These are phyloP conservation scores for Lepidopterella palustris DNA, from an alignment of 495 filamentous ascomycete genomes.

Conservation along the genomic window DNA sequence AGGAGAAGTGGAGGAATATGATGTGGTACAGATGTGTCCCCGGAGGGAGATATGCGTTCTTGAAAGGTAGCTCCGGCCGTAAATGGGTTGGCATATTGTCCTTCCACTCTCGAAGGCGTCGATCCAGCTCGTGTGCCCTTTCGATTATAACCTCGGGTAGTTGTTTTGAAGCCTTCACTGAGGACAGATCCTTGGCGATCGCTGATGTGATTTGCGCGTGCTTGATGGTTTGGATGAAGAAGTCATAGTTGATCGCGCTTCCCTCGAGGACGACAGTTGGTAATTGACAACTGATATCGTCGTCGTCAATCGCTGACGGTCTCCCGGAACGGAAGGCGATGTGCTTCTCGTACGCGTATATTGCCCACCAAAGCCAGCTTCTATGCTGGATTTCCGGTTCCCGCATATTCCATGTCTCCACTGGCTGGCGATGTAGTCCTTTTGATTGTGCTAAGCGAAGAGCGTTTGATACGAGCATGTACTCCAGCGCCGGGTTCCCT, in stretches of 20 bases:
- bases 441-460: conserved; percentile 12
- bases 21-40: conserved; percentile 1
- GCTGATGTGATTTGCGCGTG: background rate
- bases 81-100: background rate
- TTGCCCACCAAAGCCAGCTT: conserved; percentile 18
- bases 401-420: conserved; percentile 2
- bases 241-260: conserved; percentile 1
- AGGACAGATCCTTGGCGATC: background rate
- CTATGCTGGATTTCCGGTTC: background rate
- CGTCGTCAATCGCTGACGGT: conserved; percentile 15
- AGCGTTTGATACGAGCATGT: conserved; percentile 11
- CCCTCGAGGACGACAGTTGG: background rate
- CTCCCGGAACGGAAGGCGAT: conserved; percentile 10
- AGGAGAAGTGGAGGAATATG: background rate
- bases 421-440: conserved; percentile 14
- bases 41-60: background rate
- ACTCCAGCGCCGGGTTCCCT: conserved; percentile 8
- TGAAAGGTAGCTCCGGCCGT: background rate
- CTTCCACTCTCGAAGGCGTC: background rate
- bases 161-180: background rate
- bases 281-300: conserved; percentile 13
- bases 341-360: conserved; percentile 14
- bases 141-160: background rate
- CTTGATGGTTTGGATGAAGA: background rate
- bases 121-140: background rate